phyloP scores from a whole-genome alignment of 306 rosid species.

The apple (Malus domestica) region ASM211411v1 NC_041793.1:47886001-47886500 shows the following conservation, averaged over 20 bases:
- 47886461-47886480: constrained; percentile 76
- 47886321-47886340: constrained; percentile 10
- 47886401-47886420: constrained; percentile 72
- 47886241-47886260: not conserved
- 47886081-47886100: constrained; percentile 62
- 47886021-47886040: constrained; percentile 97
- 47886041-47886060: constrained; percentile 91
- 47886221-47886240: not conserved
- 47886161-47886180: constrained; percentile 86
- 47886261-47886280: not conserved
- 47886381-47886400: constrained; percentile 94
- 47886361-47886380: constrained; percentile 96
- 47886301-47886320: not conserved
- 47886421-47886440: constrained; percentile 92
- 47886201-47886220: not conserved
- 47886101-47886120: constrained; percentile 81
- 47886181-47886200: constrained; percentile 33
- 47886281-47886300: not conserved
- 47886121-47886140: constrained; percentile 86
- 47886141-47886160: constrained; percentile 91
- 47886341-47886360: constrained; percentile 34
- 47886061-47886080: constrained; percentile 64
- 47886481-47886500: constrained; percentile 73
- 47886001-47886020: constrained; percentile 93
- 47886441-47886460: constrained; percentile 70